Conservation (phyloP, 2,329 filamentous ascomycete species). For the Botrytis squamosa region DNA sequence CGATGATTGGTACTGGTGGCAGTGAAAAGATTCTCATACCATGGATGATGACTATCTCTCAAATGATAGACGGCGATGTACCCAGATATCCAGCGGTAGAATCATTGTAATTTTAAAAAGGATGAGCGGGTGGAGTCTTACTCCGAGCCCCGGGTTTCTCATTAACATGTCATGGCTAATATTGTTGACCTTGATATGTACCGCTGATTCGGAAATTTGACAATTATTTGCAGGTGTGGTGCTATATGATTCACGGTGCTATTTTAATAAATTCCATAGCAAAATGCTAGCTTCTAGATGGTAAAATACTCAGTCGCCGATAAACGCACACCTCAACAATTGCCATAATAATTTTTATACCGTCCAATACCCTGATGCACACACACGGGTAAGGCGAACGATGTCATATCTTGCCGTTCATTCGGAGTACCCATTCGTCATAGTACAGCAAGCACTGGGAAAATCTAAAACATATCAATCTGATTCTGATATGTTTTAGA, state of each 20-base stretch:
- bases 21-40: background rate
- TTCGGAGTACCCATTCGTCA: background rate
- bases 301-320: background rate
- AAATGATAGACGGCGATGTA: background rate
- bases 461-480: background rate
- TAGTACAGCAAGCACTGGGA: background rate
- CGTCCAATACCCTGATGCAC: background rate
- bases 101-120: slow-evolving; percentile 2
- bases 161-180: background rate
- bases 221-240: background rate
- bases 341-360: background rate
- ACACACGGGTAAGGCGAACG: background rate
- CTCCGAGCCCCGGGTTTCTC: background rate
- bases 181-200: background rate
- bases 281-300: background rate
- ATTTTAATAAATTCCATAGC: background rate
- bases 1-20: background rate
- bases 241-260: background rate
- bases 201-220: background rate
- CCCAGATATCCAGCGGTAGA: background rate
- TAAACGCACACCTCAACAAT: background rate
- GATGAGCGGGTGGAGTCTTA: background rate
- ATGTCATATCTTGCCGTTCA: background rate
- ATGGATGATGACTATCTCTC: background rate
- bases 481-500: background rate